Base-by-base conservation (phyloP, 2,329 filamentous ascomycete genomes). In the Verticillium isaacii region DNA sequence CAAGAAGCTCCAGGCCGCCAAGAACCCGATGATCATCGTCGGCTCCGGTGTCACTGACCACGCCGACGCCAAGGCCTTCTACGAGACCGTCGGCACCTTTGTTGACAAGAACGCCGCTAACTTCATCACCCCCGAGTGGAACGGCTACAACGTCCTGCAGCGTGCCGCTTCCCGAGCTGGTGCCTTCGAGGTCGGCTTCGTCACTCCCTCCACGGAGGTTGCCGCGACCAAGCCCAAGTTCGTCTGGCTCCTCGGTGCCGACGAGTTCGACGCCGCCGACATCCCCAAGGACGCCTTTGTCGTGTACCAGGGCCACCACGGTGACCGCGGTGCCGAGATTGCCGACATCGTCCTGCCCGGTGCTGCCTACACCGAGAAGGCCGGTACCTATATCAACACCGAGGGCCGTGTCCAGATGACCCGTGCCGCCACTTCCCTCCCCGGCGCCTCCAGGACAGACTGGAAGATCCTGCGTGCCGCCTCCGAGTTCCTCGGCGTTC, bases 381-480 rank as follows among this genome's bases (percentile, higher is more conserved):
- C 90, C 29, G 93, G 88, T 63, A 99, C 95, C 55, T 99, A 96
- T 73, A 87, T 99, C 79, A 99, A 98, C 86, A 98, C 95, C 0
- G 95, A 99, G 78, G 95, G 95, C 61, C 91, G 95, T 70, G 92
- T 95, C 25, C 95, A 99, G 80, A 90, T 97, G 82, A 95, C 91
- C 60, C 91, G 95, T 67, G 89, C 92, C 57, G 95, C 95, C 34
- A 96, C 93, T 41, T 91, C 90, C 56, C 83, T 97, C 67, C 92
- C 93, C 29, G 95, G 95, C 63, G 95, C 93, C 60, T 88, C 94
- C 61, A 88, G 95, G 72, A 94, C 95, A 66, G 95, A 99, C 80
- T 99, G 95, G 95, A 99, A 98, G 87, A 98, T 99, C 72, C 88
- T 99, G 69, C 92, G 95, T 66, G 95, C 95, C 19, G 88, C 85